Percentiles rank a stretch among this genome's conserved stretches.
Conservation (phyloP, 768 basidiomycete species). For the Tylopilus sp. region DNA sequence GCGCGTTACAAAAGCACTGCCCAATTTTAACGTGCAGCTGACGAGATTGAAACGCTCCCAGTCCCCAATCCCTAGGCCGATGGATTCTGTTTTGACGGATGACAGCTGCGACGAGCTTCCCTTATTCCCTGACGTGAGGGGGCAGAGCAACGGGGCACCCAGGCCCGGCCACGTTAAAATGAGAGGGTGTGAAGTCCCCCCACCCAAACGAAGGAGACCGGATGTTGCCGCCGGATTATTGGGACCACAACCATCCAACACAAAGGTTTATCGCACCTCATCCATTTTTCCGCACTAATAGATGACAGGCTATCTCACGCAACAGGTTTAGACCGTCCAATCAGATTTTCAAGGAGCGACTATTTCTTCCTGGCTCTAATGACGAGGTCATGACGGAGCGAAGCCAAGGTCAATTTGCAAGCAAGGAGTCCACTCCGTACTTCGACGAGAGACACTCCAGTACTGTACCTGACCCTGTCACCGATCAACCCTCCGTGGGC, state of each 20-base stretch:
- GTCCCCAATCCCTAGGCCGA: conserved; percentile 12
- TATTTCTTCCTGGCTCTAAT: conserved; percentile 20
- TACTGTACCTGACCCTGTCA: conserved; percentile 14
- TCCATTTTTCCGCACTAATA: conserved; percentile 10
- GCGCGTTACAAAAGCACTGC: conserved; percentile 21
- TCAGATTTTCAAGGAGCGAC: conserved; percentile 1
- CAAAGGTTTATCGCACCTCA: conserved; percentile 15
- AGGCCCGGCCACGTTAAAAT: conserved; percentile 34
- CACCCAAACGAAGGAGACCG: conserved; percentile 18
- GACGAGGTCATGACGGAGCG: conserved; percentile 9
- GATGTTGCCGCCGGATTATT: background rate
- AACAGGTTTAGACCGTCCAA: background rate
- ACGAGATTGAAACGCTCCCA: conserved; percentile 27
- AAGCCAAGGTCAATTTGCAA: background rate
- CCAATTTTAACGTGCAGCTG: conserved; percentile 52
- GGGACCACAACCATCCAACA: background rate
- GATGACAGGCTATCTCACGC: conserved; percentile 1
- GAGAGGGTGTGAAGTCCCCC: too few relatives aligned
- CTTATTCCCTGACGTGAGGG: conserved; percentile 29
- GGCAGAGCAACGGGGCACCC: conserved; percentile 30
- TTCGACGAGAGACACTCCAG: conserved; percentile 32
- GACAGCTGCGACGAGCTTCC: conserved; percentile 37
- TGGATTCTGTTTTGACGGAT: conserved; percentile 15
- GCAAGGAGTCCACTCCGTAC: conserved; percentile 1
- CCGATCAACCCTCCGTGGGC: background rate